A percentile compares a stretch with the other conserved stretches of the same genome.
Conservation (phyloP, 495 filamentous ascomycete species). For the Neurospora cerealis region DNA sequence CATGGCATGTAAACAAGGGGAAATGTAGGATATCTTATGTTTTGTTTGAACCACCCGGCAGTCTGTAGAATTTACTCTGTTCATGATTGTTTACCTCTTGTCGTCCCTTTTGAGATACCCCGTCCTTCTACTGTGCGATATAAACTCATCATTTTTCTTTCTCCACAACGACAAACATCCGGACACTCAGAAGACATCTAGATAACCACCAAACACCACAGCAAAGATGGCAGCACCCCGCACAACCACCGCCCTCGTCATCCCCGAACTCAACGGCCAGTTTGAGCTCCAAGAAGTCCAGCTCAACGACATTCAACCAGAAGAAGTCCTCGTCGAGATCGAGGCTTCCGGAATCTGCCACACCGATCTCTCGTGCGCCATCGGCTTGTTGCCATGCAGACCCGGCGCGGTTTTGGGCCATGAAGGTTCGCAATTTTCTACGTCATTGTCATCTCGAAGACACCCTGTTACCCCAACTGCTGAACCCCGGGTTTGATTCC, state of each 20-base stretch:
- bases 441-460: too few relatives aligned
- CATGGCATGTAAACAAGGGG: neutral
- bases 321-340: conserved; percentile 64
- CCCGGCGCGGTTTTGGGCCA: conserved; percentile 66
- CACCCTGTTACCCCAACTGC: neutral
- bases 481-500: too few relatives aligned
- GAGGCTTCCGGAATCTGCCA: conserved; percentile 70
- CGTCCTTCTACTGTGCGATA: neutral
- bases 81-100: neutral
- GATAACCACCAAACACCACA: neutral
- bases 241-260: conserved; percentile 20
- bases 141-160: neutral
- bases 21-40: neutral
- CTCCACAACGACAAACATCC: neutral
- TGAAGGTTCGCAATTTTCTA: conserved; percentile 42
- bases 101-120: neutral
- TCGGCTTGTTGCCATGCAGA: conserved; percentile 22
- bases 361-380: conserved; percentile 49
- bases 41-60: neutral
- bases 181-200: neutral
- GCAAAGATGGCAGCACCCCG: conserved; percentile 6
- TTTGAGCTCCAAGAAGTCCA: conserved; percentile 14
- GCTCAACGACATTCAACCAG: conserved; percentile 29
- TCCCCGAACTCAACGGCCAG: conserved; percentile 17
- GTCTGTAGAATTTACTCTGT: neutral